Evolutionary conservation across 2,329 filamentous ascomycete genomes (phyloP).

Genomic region (Ustulina deusta): DNA sequence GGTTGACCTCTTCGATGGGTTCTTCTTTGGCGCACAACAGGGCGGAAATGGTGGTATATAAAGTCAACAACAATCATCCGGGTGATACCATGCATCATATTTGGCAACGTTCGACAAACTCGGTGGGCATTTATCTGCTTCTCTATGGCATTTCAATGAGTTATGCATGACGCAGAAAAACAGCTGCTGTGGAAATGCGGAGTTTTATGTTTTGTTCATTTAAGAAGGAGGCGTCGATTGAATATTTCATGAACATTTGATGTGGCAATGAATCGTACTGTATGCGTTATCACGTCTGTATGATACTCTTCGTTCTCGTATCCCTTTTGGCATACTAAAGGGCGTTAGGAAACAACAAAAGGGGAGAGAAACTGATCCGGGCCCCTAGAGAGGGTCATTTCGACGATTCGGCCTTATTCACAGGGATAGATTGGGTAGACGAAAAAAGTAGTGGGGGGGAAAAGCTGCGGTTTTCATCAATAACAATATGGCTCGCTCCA

Average conservation of each 20-base stretch:
- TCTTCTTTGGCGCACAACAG: slow-evolving; percentile 74
- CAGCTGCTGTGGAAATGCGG: neutral
- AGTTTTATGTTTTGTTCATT: slow-evolving; percentile 5
- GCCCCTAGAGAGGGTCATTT: neutral
- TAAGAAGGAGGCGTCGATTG: slow-evolving; percentile 13
- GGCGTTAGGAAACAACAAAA: slow-evolving; percentile 26
- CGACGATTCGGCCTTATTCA: neutral
- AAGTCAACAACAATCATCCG: slow-evolving; percentile 4
- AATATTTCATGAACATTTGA: slow-evolving; percentile 16
- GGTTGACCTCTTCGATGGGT: slow-evolving; percentile 77
- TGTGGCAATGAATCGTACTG: slow-evolving; percentile 28
- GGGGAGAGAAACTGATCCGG: neutral
- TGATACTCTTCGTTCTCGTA: slow-evolving; percentile 22
- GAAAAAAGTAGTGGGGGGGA: neutral
- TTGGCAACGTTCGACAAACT: slow-evolving; percentile 8
- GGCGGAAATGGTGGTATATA: slow-evolving; percentile 45
- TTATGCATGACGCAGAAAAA: slow-evolving; percentile 11
- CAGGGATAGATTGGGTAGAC: neutral
- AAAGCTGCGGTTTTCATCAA: neutral
- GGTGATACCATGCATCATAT: neutral
- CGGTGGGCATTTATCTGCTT: slow-evolving; percentile 6
- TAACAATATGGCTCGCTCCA: neutral
- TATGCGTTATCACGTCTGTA: slow-evolving; percentile 31
- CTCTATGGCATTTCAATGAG: slow-evolving; percentile 16
- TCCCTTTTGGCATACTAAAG: slow-evolving; percentile 18